Conservation (phyloP, 2,329 filamentous ascomycete genomes). For the Trichoderma asperellum region DNA sequence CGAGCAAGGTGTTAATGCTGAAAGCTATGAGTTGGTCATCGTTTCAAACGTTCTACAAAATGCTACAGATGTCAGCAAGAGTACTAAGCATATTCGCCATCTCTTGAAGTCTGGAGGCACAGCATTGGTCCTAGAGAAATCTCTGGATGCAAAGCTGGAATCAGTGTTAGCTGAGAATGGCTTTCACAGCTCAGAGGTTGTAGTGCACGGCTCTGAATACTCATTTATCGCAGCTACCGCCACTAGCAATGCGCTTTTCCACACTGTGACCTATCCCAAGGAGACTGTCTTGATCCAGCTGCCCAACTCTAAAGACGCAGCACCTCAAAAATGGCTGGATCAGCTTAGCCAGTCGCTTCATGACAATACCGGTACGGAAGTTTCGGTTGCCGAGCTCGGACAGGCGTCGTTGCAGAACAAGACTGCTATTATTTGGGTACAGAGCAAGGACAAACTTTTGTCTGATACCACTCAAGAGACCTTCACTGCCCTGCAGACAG, state of each 20-base stretch:
- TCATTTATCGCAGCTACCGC: neutral
- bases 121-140: neutral
- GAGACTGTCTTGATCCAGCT: neutral
- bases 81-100: neutral
- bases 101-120: neutral
- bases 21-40: constrained; percentile 46
- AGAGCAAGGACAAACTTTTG: neutral
- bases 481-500: neutral
- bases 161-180: neutral
- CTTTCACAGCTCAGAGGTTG: neutral
- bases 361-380: neutral
- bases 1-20: constrained; percentile 39
- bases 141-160: neutral
- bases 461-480: neutral
- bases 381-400: neutral
- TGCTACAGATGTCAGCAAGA: neutral
- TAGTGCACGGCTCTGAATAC: neutral
- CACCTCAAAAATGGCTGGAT: neutral
- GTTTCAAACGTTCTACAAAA: constrained; percentile 38
- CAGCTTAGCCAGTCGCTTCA: neutral
- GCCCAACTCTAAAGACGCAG: neutral
- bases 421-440: neutral
- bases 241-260: neutral
- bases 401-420: neutral
- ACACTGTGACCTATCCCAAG: neutral